A percentile compares a stretch with the other conserved stretches of the same genome.
These are phyloP conservation scores for Thymus quinquecostatus DNA, from an alignment of 257 asterid species.

Conservation along the genomic window DNA sequence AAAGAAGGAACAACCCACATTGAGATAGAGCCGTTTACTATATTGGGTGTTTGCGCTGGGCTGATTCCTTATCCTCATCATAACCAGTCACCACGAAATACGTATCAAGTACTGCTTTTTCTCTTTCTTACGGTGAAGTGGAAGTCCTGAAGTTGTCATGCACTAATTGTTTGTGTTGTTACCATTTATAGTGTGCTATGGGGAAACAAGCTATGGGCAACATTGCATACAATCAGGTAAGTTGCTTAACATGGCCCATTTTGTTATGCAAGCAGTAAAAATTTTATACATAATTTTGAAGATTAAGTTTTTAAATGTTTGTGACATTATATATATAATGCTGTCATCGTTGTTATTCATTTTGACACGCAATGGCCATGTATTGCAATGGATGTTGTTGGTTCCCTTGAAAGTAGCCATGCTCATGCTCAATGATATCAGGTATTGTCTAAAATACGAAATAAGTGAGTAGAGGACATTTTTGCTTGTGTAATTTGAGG, in stretches of 20 bases:
- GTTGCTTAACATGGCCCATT: conserved; percentile 25
- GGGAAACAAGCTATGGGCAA: conserved; percentile 99
- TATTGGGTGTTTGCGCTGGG: conserved; percentile 89
- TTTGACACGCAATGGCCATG: conserved; percentile 4
- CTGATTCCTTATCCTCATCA: conserved; percentile 99
- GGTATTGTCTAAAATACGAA: neutral
- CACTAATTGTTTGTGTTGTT: conserved; percentile 29
- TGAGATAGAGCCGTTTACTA: conserved; percentile 97
- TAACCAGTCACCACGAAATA: conserved; percentile 98
- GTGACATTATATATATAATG: no score
- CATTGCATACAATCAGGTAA: conserved; percentile 90
- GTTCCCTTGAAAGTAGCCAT: conserved; percentile 9
- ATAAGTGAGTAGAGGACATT: neutral
- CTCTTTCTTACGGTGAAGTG: neutral
- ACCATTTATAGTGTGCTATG: conserved; percentile 84
- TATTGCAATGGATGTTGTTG: neutral
- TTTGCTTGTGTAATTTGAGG: neutral
- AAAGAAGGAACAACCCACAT: conserved; percentile 81
- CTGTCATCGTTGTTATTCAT: no score
- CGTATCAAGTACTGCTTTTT: conserved; percentile 67
- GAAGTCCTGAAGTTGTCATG: conserved; percentile 6
- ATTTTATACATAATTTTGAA: no score
- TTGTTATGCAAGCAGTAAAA: neutral
- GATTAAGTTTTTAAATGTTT: no score
- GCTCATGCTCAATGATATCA: neutral